Percentiles rank a stretch among this genome's conserved stretches.
Evolutionary conservation across 192 early-diverging fungal genomes (phyloP).

Genomic region (Backusella morwellensis): DNA sequence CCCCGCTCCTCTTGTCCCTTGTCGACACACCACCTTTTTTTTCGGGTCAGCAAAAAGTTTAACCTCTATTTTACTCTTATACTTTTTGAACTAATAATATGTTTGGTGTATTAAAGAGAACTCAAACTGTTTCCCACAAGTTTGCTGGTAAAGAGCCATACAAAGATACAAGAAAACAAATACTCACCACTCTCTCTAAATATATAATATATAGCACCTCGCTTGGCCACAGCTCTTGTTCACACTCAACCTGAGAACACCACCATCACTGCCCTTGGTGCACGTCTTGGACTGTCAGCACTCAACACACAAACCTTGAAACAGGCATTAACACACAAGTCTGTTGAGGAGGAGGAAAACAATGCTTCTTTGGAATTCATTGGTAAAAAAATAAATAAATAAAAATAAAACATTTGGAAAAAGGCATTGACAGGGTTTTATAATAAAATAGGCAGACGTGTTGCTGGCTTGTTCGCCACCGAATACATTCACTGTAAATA

Average conservation of each 20-base stretch:
- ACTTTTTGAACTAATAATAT: neutral
- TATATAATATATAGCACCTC: neutral
- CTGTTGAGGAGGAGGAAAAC: neutral
- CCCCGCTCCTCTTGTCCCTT: constrained; percentile 1
- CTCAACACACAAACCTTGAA: neutral
- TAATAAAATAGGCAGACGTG: constrained; percentile 49
- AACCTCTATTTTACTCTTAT: neutral
- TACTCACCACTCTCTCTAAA: neutral
- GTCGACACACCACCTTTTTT: neutral
- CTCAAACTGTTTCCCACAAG: neutral
- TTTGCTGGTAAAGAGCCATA: neutral
- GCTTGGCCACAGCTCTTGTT: neutral
- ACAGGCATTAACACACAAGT: constrained; percentile 15
- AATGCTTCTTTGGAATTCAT: constrained; percentile 13
- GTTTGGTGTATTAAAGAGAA: neutral
- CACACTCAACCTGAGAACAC: constrained; percentile 8
- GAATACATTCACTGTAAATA: constrained; percentile 78
- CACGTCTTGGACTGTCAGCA: constrained; percentile 39
- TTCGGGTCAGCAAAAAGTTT: neutral
- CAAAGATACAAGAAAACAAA: neutral
- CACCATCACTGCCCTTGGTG: constrained; percentile 32
- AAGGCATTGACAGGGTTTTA: neutral
- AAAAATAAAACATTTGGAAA: neutral
- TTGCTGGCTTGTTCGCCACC: constrained; percentile 69
- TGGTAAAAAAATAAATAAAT: neutral